Percentiles rank a stretch among this genome's conserved stretches.
Evolutionary conservation across 768 basidiomycete species (phyloP).

Genomic region (Auricularia heimuer): DNA sequence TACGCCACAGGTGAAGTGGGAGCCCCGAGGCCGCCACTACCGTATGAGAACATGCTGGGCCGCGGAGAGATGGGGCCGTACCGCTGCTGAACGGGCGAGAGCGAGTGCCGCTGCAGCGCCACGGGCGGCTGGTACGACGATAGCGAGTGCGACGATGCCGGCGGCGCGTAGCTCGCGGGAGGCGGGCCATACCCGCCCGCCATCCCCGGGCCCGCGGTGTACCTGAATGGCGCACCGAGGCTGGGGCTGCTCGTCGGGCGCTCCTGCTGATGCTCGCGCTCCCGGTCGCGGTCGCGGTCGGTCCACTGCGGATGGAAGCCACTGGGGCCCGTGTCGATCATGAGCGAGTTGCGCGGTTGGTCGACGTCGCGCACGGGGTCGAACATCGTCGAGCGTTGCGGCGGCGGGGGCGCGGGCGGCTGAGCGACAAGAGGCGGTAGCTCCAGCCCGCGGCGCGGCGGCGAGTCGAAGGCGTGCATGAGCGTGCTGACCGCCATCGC

Average conservation of each 20-base stretch:
- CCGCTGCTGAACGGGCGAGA: not conserved
- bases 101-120: not conserved
- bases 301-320: conserved; percentile 2
- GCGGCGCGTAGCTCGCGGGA: not conserved
- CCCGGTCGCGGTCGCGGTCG: not conserved
- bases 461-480: not conserved
- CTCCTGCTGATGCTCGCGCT: not conserved
- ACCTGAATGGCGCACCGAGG: not conserved
- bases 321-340: not conserved
- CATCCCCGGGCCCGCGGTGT: not conserved
- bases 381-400: no score
- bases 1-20: not conserved
- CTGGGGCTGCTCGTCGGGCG: not conserved
- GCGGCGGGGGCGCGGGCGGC: not conserved
- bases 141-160: not conserved
- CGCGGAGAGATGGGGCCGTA: not conserved
- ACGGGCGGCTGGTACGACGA: no score
- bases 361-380: no score
- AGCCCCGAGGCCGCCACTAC: not conserved
- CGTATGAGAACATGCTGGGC: not conserved
- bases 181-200: not conserved
- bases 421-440: not conserved
- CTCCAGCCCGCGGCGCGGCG: not conserved
- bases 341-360: not conserved
- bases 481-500: not conserved